Evolutionary conservation across 164 flowering plant genomes (phyloP), one percentile per base, ranked within the genome.

Genomic region (Nymphaea thermarum): DNA sequence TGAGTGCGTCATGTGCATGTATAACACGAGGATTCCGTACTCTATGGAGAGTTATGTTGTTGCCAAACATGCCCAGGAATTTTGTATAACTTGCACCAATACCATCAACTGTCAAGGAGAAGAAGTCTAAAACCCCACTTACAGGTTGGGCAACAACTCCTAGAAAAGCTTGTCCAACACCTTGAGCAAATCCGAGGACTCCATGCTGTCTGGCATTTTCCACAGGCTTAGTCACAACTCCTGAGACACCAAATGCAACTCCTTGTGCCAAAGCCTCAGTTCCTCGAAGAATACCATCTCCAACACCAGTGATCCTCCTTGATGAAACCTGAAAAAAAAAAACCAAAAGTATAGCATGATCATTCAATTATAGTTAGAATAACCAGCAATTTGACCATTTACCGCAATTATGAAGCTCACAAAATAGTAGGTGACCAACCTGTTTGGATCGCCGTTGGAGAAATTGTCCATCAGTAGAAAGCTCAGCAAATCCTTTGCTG

Each of bases 241-340:
- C 99, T 64, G 96, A 84, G 18, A 94, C 90, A 59, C 99, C 99
- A 80, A 91, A 94, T 65, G 93, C 99, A 79, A 94, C 71, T 69
- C 99, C 98, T 82, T 94, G 99, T 51, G 96, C 99, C 66, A 94
- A 82, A 77, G 99, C 99, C 82, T 94, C 99, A 61, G 98, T 88
- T 72, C 99, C 99, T 84, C 88, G 92, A 69, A 84, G 77, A 65
- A 94, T 63, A 65, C 96, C 99, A 81, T 94, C 96, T 69, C 98
- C 83, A 41, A 94, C 94, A 44, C 98, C 96, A 68, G 95, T 89
- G 44, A 94, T 88, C 80, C 85, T 88, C 78, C 99, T 86, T 68
- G 99, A 94, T 77, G 85, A 77, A 18, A 83, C 92, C 99, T 94
- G 76, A 62, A 43, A 44, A 17, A 66, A 75, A 44, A 18, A 61